phyloP scores from a whole-genome alignment of 169 alveolate genomes.

The Fabrea salina region DNA sequence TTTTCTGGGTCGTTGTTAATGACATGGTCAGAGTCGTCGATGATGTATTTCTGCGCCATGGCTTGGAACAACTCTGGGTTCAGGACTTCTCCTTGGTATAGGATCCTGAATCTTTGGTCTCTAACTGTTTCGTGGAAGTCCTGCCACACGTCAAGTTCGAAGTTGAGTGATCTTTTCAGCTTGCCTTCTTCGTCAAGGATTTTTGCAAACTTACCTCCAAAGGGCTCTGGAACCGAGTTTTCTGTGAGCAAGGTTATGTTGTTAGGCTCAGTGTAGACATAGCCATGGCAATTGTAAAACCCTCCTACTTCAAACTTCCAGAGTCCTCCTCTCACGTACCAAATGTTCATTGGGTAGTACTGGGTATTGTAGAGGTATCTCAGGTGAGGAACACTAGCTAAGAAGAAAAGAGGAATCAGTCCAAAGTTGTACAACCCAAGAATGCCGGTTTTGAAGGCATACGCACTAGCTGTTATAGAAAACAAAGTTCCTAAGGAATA shows the following conservation, averaged over 20 bases:
- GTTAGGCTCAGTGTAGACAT: background rate
- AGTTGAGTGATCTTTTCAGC: background rate
- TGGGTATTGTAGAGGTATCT: background rate
- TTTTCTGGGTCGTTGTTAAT: background rate
- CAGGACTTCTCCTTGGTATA: background rate
- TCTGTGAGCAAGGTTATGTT: background rate
- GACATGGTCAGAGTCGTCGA: background rate
- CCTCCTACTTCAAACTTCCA: constrained; percentile 14
- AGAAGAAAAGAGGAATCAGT: background rate
- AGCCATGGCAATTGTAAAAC: background rate
- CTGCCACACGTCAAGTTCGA: background rate
- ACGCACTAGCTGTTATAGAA: background rate
- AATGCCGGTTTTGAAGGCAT: constrained; percentile 7
- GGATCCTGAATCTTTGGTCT: background rate
- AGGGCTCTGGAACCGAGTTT: background rate
- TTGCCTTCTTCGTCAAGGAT: background rate
- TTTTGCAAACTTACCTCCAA: background rate
- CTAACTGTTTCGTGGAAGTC: background rate
- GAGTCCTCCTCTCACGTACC: constrained; percentile 18
- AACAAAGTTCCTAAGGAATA: constrained; percentile 18
- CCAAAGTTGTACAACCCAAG: background rate
- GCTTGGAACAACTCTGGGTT: constrained; percentile 23
- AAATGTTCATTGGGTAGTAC: background rate
- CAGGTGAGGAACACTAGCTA: background rate
- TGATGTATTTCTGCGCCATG: background rate